phyloP scores from a whole-genome alignment of 768 basidiomycete species.

The Leccinum truebloodii region DNA sequence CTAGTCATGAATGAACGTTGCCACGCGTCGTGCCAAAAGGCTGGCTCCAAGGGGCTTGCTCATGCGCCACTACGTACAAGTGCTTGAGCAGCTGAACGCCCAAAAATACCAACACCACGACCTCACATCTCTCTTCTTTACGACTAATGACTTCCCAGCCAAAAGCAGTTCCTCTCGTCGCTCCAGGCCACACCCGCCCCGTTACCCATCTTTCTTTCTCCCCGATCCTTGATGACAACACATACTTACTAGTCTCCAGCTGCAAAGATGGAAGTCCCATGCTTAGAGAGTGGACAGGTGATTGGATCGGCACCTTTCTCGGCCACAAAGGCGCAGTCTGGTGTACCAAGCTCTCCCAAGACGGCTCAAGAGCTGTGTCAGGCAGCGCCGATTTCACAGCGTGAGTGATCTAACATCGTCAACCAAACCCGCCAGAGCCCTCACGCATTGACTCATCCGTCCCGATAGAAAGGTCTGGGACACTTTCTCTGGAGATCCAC shows the following conservation, averaged over 20 bases:
- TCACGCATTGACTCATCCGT: conserved; percentile 6
- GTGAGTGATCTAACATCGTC: conserved; percentile 49
- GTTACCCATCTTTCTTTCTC: conserved; percentile 96
- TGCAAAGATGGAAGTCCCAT: conserved; percentile 99
- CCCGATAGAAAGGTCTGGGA: conserved; percentile 89
- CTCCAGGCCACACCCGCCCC: conserved; percentile 82
- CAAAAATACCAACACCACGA: conserved; percentile 17
- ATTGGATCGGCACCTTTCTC: conserved; percentile 95
- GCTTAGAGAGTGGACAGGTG: conserved; percentile 95
- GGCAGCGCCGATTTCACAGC: conserved; percentile 98
- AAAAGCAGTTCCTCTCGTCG: conserved; percentile 78
- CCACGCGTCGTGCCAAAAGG: conserved; percentile 11
- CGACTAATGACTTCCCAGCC: conserved; percentile 61
- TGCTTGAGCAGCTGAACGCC: conserved; percentile 48
- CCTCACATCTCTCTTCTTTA: conserved; percentile 12
- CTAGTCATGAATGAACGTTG: no score
- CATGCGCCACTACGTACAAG: conserved; percentile 33
- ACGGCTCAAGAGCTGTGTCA: conserved; percentile 84
- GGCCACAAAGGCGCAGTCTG: conserved; percentile 96
- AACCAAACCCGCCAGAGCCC: conserved; percentile 1
- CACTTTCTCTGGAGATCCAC: conserved; percentile 79
- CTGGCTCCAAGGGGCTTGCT: conserved; percentile 15
- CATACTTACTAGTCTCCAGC: conserved; percentile 89
- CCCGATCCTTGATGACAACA: conserved; percentile 76
- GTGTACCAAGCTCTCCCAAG: conserved; percentile 88